A percentile compares a stretch with the other conserved stretches of the same genome.
Conservation (phyloP, 495 filamentous ascomycete species). For the Neurospora sp. region DNA sequence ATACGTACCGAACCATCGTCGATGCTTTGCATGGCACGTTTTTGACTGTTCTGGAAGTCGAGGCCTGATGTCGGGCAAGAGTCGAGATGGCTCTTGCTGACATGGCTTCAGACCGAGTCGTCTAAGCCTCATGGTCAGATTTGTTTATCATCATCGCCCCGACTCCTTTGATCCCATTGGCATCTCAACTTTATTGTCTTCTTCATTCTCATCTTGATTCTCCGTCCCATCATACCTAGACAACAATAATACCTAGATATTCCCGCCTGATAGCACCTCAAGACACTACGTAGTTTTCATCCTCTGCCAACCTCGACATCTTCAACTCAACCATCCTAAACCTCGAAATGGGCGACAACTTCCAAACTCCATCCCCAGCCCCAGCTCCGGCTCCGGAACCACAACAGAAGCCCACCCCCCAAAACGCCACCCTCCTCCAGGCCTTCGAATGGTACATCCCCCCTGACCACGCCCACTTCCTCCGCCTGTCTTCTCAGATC, state of each 20-base stretch:
- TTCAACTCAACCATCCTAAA: not conserved
- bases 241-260: not conserved
- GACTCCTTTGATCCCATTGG: not conserved
- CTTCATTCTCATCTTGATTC: not conserved
- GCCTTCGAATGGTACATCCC: conserved; percentile 70
- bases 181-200: not conserved
- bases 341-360: not conserved
- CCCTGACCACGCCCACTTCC: conserved; percentile 53
- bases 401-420: conserved; percentile 10
- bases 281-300: not conserved
- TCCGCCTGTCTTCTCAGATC: conserved; percentile 44
- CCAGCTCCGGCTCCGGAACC: not conserved
- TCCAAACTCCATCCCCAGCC: not conserved
- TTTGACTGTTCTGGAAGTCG: not conserved
- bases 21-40: not conserved
- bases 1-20: not conserved
- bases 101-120: not conserved
- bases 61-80: not conserved
- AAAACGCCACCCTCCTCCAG: conserved; percentile 57
- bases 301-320: not conserved
- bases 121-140: not conserved
- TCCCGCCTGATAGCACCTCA: not conserved
- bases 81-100: not conserved
- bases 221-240: not conserved
- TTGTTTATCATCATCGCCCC: not conserved